These are phyloP conservation scores for Termitomyces sp. DNA, from an alignment of 768 basidiomycete species.

Conservation along the genomic window DNA sequence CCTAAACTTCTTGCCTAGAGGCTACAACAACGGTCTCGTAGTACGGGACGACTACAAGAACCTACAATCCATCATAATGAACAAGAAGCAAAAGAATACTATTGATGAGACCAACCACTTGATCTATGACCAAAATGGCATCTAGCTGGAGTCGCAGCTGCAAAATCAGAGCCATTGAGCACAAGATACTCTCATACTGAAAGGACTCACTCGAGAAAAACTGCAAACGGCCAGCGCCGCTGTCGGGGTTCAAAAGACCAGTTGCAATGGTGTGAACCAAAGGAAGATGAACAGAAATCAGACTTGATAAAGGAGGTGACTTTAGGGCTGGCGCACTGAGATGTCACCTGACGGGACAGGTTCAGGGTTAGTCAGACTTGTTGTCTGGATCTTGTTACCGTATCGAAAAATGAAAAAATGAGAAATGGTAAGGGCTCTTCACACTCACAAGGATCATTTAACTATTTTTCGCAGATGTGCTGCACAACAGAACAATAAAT, in stretches of 20 bases:
- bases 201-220: background rate
- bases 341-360: background rate
- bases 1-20: background rate
- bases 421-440: background rate
- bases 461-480: background rate
- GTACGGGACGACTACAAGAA: background rate
- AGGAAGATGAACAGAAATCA: background rate
- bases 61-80: background rate
- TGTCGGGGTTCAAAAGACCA: background rate
- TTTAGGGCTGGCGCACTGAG: background rate
- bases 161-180: background rate
- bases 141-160: background rate
- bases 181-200: no score
- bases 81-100: background rate
- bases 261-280: background rate
- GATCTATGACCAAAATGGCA: background rate
- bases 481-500: background rate
- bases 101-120: background rate
- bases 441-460: no score
- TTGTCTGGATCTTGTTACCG: background rate
- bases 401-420: no score
- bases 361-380: background rate
- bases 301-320: background rate
- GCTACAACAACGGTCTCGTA: background rate
- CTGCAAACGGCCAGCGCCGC: background rate